Base-by-base conservation (phyloP, 2,329 filamentous ascomycete genomes). In the Beauveria rudraprayagi region DNA sequence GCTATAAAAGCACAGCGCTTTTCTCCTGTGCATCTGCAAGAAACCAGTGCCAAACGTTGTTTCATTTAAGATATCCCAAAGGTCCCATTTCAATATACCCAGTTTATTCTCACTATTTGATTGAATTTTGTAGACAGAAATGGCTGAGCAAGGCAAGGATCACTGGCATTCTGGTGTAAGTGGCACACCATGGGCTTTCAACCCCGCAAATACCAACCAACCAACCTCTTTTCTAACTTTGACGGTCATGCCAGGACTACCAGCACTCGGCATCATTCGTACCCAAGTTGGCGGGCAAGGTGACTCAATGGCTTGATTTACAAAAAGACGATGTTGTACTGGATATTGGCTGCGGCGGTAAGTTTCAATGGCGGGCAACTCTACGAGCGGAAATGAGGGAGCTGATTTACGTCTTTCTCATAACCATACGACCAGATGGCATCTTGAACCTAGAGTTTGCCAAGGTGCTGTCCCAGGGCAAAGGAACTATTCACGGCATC, bases 341-440 rank as follows among this genome's bases (percentile, higher is more conserved):
- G 2, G 85, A 88, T 64, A 72, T 88, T 58, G 85, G 85, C 16
- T 88, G 85, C 65, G 85, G 86, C 48, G 85, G 82, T 83, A 61
- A 63, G 74, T 71, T 24, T 7, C 28, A 6, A 1, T 3, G n/a
- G 2, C 14, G 9, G 14, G 14, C 26, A 6, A n/a, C 8, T 19
- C 3, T 11, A 47, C 16, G n/a, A 34, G 1, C 28, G 43, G 28
- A n/a, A 9, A 19, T 40, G 40, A 17, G 16, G n/a, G 9, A 10
- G 47, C 48, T 52, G 8, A 53, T 34, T 34, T 11, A 34, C 10
- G 10, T 34, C 30, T 7, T 14, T 10, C 3, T 34, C 3, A 28
- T 26, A 47, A 24, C 22, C 22, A 22, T 22, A 22, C 10, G n/a
- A 46, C 5, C 10, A 83, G 82, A 88, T 69, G 85, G 84, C 41